Conservation (phyloP, 345 rosid genomes). For the Rubroshorea leprosula region DNA sequence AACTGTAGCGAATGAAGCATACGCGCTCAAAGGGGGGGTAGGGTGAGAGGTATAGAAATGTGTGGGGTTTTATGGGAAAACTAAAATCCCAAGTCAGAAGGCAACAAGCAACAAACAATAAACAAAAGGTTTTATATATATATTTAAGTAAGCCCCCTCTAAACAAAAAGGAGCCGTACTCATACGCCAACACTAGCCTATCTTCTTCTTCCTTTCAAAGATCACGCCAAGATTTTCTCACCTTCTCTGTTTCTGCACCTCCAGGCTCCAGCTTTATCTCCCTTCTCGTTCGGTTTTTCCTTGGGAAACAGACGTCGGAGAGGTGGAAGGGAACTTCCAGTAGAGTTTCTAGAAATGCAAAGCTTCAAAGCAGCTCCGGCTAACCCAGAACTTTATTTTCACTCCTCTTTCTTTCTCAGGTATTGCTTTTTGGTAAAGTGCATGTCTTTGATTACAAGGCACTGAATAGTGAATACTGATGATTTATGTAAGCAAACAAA, state of each 20-base stretch:
- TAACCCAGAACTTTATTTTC: constrained; percentile 52
- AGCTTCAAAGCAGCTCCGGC: constrained; percentile 51
- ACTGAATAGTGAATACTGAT: too few species aligned
- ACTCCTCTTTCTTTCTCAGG: constrained; percentile 72
- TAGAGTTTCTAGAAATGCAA: constrained; percentile 45
- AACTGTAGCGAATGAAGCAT: too few species aligned
- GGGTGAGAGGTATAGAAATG: too few species aligned
- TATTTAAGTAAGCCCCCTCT: background rate
- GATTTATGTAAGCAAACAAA: background rate
- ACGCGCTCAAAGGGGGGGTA: too few species aligned
- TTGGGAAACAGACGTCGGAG: too few species aligned
- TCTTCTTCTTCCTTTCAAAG: constrained; percentile 17
- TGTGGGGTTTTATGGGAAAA: too few species aligned
- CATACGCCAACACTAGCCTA: constrained; percentile 21
- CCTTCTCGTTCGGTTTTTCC: background rate
- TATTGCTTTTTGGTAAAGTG: constrained; percentile 15
- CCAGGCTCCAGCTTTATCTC: background rate
- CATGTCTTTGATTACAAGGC: constrained; percentile 11
- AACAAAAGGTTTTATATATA: too few species aligned
- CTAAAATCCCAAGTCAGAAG: constrained; percentile 70
- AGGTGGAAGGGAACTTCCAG: too few species aligned
- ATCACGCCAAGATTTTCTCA: constrained; percentile 26
- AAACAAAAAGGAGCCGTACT: constrained; percentile 23
- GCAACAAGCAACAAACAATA: constrained; percentile 34
- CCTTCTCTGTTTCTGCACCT: constrained; percentile 12